Evolutionary conservation across 192 early-diverging fungal species (phyloP), one percentile per base, ranked within the genome.

Genomic region (Dissophora globulifera): DNA sequence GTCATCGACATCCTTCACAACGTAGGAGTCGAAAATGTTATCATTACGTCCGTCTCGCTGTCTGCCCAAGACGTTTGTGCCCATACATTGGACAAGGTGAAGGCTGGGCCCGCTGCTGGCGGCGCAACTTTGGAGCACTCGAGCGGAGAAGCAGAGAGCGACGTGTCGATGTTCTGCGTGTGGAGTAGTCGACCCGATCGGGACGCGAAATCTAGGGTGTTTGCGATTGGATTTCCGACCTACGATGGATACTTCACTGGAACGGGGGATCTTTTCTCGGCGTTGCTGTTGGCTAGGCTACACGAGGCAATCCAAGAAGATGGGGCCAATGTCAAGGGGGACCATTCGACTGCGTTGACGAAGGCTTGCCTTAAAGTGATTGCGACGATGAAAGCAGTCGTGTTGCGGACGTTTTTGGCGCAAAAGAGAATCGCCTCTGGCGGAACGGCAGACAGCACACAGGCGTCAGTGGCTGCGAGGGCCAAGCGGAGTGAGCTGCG

Each of bases 251-350:
- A 87, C 52, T 98, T 95, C 70, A 95, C 93, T 1, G 96, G 96
- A n/a, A 93, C 96, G 0, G 96, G 96, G 47, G 96, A 98, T 65
- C 57, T 98, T 17, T 94, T 95, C 59, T 84, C 93, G 1, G 91
- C 93, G 0, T 58, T 96, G 19, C 55, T 91, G 11, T 66, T 92
- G 26, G 94, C 92, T 9, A 65, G 88, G 46, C 62, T 90, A 27
- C 81, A 85, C 2, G 80, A 84, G 26, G 63, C 81, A 20, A 38
- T 38, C 35, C 7, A 13, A 58, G 9, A 20, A 57, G 23, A 31
- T 20, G 17, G 32, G 32, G 31, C 11, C 16, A 64, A 23, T 27
- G 56, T 19, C 55, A 16, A 50, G 11, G 60, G 35, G 25, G 12
- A 35, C 16, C 45, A 8, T 9, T 2, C 33, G 13, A 62, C 76